phyloP scores from a whole-genome alignment of 225 moss, liverwort and hornwort species.

The Polytrichum formosum region DNA sequence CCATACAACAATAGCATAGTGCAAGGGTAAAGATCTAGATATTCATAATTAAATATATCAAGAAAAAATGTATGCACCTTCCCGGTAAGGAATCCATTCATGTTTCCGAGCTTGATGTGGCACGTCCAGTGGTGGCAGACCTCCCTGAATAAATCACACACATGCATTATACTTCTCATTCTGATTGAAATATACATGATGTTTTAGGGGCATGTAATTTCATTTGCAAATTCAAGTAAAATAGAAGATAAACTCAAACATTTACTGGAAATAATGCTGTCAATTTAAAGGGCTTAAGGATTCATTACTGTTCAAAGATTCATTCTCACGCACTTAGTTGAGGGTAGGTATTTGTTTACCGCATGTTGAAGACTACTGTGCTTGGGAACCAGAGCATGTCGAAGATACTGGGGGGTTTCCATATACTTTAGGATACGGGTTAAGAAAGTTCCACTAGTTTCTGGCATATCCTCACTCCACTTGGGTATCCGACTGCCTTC shows the following conservation, averaged over 20 bases:
- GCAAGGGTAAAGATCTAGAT: too few species aligned
- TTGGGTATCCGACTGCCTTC: constrained; percentile 61
- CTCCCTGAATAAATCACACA: constrained; percentile 47
- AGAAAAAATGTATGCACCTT: constrained; percentile 45
- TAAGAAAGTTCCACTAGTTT: constrained; percentile 78
- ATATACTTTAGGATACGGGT: constrained; percentile 78
- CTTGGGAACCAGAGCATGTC: constrained; percentile 67
- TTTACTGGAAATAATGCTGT: too few species aligned
- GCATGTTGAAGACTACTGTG: constrained; percentile 78
- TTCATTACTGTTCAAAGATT: too few species aligned
- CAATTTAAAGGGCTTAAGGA: too few species aligned
- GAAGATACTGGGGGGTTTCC: constrained; percentile 95
- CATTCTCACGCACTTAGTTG: background rate
- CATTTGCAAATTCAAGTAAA: too few species aligned
- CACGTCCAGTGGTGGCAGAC: constrained; percentile 83
- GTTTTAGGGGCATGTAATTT: too few species aligned
- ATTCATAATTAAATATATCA: too few species aligned
- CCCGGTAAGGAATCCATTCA: constrained; percentile 91
- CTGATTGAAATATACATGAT: too few species aligned
- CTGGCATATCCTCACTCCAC: constrained; percentile 75
- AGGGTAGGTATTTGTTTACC: constrained; percentile 25
- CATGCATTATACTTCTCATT: background rate
- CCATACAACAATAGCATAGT: too few species aligned
- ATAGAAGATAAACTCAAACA: too few species aligned
- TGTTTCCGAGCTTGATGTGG: constrained; percentile 95